phyloP scores from a whole-genome alignment of 176 grass and related monocot genomes.

The Pontederia crassipes region DNA sequence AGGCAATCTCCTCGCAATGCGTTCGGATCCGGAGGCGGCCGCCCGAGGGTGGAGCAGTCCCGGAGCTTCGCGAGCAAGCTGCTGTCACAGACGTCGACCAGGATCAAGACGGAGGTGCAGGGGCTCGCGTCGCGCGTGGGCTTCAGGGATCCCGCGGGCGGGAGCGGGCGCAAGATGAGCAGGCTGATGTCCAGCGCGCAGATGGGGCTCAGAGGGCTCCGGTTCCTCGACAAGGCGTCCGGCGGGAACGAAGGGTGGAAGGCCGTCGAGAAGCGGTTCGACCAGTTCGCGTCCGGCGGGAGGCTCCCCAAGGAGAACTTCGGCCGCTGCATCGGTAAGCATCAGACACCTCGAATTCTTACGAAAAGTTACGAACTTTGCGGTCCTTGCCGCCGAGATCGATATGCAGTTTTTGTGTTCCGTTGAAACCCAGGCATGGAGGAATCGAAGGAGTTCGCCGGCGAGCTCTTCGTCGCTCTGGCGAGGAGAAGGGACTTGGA shows the following conservation, averaged over 20 bases:
- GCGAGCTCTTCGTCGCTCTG: slow-evolving; percentile 69
- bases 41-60: background rate
- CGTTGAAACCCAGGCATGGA: slow-evolving; percentile 50
- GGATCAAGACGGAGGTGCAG: slow-evolving; percentile 37
- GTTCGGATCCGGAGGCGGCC: too few relatives aligned
- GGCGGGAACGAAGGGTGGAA: slow-evolving; percentile 79
- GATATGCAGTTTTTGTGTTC: too few relatives aligned
- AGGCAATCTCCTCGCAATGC: background rate
- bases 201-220: slow-evolving; percentile 50
- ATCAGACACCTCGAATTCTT: background rate
- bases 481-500: slow-evolving; percentile 55
- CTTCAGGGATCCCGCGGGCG: background rate
- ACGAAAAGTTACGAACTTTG: slow-evolving; percentile 1
- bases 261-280: slow-evolving; percentile 76
- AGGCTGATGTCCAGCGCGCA: slow-evolving; percentile 72
- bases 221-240: slow-evolving; percentile 85
- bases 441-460: slow-evolving; percentile 91
- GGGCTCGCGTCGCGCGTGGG: slow-evolving; percentile 43
- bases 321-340: slow-evolving; percentile 96
- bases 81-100: slow-evolving; percentile 26
- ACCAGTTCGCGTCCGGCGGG: slow-evolving; percentile 42
- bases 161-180: slow-evolving; percentile 26
- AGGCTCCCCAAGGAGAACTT: slow-evolving; percentile 75
- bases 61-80: background rate
- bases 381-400: too few relatives aligned